Evolutionary conservation across 2,329 filamentous ascomycete genomes (phyloP), one percentile per base, ranked within the genome.

Genomic region (Fusarium coicis): DNA sequence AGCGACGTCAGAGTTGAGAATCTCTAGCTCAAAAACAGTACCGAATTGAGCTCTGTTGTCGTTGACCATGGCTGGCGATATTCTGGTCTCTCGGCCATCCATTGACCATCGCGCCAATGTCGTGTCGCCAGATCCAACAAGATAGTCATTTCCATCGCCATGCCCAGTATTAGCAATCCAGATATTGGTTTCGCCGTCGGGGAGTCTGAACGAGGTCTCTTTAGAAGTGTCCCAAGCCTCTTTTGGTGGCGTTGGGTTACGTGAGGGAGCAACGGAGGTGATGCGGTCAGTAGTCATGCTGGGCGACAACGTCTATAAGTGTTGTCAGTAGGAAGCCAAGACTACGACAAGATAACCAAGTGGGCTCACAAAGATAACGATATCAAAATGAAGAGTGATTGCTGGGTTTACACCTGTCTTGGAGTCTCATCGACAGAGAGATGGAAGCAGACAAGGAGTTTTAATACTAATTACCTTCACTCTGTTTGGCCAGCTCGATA

Each of bases 51-150:
- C 68, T 63, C 50, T 39, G 47, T 71, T 58, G 10, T 71, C 68
- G 2, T 72, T 72, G 43, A 71, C 49, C 68, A 71, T 71, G 2
- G 63, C 52, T 7, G 68, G 68, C 3, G 68, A 71, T n/a, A 58
- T 39, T 47, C 68, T 58, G 3, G 56, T 55, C 28, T 72, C 19
- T n/a, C 50, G 50, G 1, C 63, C 63, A 8, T 66, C 63, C 11
- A 26, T n/a, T 12, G 63, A 66, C 63, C 63, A 66, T 36, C 63
- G 39, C 11, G 62, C 50, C 40, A 66, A 11, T n/a, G 63, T 66
- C 1, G 43, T 30, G 10, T 66, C 53, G 4, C 62, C 52, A 39
- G 58, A 70, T 32, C 66, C 54, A 66, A 52, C 56, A 36, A 70
- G 52, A 30, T 50, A 63, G 32, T 66, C 57, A 18, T 28, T 44